Evolutionary conservation across 2,329 filamentous ascomycete species (phyloP), one percentile per base, ranked within the genome.

Genomic region (Aspergillus fumigatus): DNA sequence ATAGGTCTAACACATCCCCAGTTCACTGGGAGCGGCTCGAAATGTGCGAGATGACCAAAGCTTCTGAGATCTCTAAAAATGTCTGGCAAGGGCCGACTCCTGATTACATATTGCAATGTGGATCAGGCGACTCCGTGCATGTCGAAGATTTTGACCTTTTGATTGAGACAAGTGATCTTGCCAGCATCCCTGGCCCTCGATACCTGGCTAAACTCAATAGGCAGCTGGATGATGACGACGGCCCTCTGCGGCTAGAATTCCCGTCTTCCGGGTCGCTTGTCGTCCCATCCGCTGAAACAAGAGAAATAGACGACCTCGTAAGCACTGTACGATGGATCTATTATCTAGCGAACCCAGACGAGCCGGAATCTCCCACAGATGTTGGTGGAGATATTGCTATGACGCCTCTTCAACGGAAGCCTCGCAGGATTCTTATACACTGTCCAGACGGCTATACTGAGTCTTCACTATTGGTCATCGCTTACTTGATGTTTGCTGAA

Each of bases 381-480:
- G 80, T 73, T 7, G 83, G 86, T 62, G 80, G 80, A 2, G 85
- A 87, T 62, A 80, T 81, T 53, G 75, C 77, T 48, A 84, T 88
- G 80, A 67, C 71, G 1, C 63, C 68, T 7, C 62, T 69, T 5
- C 61, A 60, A 8, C 70, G 70, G 27, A 74, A 75, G 35, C 79
- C 85, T 54, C 80, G 85, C 60, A 92, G 86, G 68, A 85, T 97
- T 35, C 82, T 97, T 32, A 89, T 99, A 43, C 93, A 97, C 73
- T 97, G 94, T 72, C 87, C 88, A 2, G 94, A 99, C 72, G 94
- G 94, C 19, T 99, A 99, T 68, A 99, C 94, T 0, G 94, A 99
- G 74, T 93, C 89, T 1, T 92, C 92, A 1, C 82, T 99, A 73
- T 81, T 99, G 19, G 91, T 85, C 1, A 84, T 99, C 41, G 90